Evolutionary conservation across 2,329 filamentous ascomycete genomes (phyloP).

Genomic region (Rhynchosporium agropyri): DNA sequence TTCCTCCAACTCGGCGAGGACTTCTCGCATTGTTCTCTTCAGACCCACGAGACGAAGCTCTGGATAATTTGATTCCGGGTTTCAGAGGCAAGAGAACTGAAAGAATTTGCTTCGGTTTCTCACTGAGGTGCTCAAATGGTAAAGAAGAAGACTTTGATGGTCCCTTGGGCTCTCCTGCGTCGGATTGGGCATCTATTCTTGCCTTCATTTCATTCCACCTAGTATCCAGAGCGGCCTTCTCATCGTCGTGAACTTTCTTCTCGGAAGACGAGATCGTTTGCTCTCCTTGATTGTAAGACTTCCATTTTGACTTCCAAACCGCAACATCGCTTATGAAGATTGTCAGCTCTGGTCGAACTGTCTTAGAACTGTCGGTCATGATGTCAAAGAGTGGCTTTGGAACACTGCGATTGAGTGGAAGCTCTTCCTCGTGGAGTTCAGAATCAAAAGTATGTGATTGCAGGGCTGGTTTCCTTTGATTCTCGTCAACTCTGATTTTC

Average conservation of each 20-base stretch:
- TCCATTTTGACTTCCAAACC: constrained; percentile 2
- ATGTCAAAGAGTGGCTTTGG: neutral
- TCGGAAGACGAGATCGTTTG: constrained; percentile 2
- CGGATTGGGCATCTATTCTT: neutral
- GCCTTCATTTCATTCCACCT: constrained; percentile 3
- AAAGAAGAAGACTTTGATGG: neutral
- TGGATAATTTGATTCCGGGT: constrained; percentile 19
- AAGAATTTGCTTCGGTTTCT: neutral
- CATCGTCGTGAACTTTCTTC: constrained; percentile 1
- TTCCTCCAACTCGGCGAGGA: constrained; percentile 26
- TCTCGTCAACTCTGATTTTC: neutral
- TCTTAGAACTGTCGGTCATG: neutral
- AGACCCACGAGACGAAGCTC: constrained; percentile 9
- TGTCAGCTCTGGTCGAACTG: neutral
- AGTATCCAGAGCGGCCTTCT: constrained; percentile 2
- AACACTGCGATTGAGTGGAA: neutral
- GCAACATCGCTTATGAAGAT: neutral
- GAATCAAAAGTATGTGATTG: neutral
- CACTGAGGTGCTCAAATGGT: constrained; percentile 12
- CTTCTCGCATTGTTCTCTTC: neutral
- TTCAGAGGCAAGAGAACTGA: neutral
- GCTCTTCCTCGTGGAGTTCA: neutral
- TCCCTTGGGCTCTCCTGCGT: neutral
- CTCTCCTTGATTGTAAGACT: constrained; percentile 3
- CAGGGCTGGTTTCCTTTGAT: neutral